Base-by-base conservation (phyloP, 345 rosid species). In the Rhodamnia rubescens region DNA sequence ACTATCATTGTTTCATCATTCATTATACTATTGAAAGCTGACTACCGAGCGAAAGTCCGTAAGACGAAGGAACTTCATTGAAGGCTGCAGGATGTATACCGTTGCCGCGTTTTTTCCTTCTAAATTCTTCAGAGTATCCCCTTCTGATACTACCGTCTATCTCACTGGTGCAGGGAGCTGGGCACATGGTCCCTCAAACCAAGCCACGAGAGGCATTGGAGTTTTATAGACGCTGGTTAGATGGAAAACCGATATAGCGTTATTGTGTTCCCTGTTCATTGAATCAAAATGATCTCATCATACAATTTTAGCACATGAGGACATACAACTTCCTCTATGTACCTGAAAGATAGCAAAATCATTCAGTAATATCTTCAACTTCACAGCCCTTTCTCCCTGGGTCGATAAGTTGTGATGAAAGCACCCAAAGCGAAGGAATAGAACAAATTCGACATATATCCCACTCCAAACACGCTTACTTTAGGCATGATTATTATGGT, bases 141-240 rank as follows among this genome's bases (percentile, higher is more conserved):
- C 40, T 40, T 78, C 53, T 54, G 18, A 52, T n/a, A 12, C 42
- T 32, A 54, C 53, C 29, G 2, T 51, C 58, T 42, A 6, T 51
- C 57, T 20, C 74, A 42, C 36, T 44, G 11, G 8, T 85, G 58
- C 92, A 93, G 96, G 96, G 94, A 12, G 92, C 96, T 59, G 96
- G 96, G 54, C 96, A 91, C 83, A 92, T 92, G 13, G 96, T 93
- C 11, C 91, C 95, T 0, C 93, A 93, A 86, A 91, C 89, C 90
- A 93, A 91, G 89, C 95, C 95, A 3, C 86, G 32, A 50, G 94
- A 93, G 82, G 29, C 94, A 3, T 83, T 93, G 86, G 89, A 85
- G 32, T 93, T 93, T 80, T 90, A 81, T 3, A 75, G 84, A 53
- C 87, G 88, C 40, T 92, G 93, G 93, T 83, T 92, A 83, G 92